A percentile compares a stretch with the other conserved stretches of the same genome.
Evolutionary conservation across 306 rosid genomes (phyloP).

Genomic region (Castanea mollissima): DNA sequence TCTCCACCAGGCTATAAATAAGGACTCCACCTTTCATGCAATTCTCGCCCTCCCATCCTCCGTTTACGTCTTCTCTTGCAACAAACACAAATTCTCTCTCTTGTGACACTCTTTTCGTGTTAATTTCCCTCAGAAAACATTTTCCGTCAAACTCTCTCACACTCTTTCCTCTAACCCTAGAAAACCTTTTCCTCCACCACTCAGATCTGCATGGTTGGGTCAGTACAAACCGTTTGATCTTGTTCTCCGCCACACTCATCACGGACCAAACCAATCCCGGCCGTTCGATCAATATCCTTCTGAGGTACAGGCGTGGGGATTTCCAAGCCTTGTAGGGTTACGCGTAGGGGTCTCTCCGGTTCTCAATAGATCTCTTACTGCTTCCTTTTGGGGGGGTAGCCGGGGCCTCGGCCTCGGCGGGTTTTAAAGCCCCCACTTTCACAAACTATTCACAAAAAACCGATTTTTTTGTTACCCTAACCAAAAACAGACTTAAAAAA

Average conservation of each 20-base stretch:
- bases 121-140: too few relatives aligned
- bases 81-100: not conserved
- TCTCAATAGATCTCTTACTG: conserved; percentile 55
- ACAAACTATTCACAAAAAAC: conserved; percentile 30
- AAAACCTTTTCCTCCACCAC: not conserved
- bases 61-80: conserved; percentile 1
- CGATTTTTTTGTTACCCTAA: not conserved
- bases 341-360: conserved; percentile 37
- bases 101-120: not conserved
- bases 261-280: not conserved
- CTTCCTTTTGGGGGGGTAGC: conserved; percentile 92
- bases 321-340: conserved; percentile 35
- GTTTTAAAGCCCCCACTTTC: conserved; percentile 90
- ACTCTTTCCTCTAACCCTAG: not conserved
- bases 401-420: conserved; percentile 99
- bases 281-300: conserved; percentile 22
- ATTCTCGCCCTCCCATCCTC: conserved; percentile 53
- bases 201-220: conserved; percentile 51
- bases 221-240: conserved; percentile 10
- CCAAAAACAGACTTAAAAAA: not conserved
- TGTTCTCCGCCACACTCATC: not conserved
- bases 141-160: conserved; percentile 11
- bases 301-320: conserved; percentile 72
- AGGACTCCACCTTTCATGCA: conserved; percentile 50
- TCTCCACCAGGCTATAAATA: conserved; percentile 40